phyloP scores from a whole-genome alignment of 2,329 filamentous ascomycete species.

The Penicillium corylophilum region DNA sequence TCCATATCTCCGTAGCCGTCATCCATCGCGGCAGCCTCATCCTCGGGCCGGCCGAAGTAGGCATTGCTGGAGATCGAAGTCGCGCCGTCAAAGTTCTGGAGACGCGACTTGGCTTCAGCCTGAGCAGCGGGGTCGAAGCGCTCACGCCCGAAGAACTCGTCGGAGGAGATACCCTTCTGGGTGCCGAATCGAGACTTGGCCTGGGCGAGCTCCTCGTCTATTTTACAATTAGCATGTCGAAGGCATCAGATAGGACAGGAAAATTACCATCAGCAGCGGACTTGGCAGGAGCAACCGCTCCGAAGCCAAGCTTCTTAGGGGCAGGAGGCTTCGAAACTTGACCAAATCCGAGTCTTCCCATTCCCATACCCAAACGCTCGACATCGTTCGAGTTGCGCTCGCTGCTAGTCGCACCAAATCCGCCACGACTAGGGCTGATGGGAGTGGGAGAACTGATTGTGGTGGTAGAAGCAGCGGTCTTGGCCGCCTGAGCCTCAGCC shows the following conservation, averaged over 20 bases:
- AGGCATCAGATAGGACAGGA: background rate
- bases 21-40: conserved; percentile 65
- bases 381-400: conserved; percentile 70
- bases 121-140: conserved; percentile 77
- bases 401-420: conserved; percentile 60
- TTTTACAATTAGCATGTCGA: conserved; percentile 10
- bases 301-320: conserved; percentile 83
- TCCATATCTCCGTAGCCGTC: conserved; percentile 87
- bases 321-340: conserved; percentile 63
- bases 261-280: conserved; percentile 63
- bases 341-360: conserved; percentile 82
- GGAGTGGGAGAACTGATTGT: conserved; percentile 74
- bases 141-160: conserved; percentile 96
- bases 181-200: conserved; percentile 83
- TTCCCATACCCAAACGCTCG: conserved; percentile 86
- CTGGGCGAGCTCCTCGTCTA: conserved; percentile 74
- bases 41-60: conserved; percentile 93
- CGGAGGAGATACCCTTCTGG: conserved; percentile 95
- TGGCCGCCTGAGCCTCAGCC: conserved; percentile 40
- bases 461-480: conserved; percentile 49
- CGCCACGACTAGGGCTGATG: conserved; percentile 62
- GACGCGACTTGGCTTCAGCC: conserved; percentile 78
- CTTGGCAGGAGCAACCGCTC: conserved; percentile 75
- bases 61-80: conserved; percentile 91
- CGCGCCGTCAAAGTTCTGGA: conserved; percentile 91